Percentiles rank a stretch among this genome's conserved stretches.
These are phyloP conservation scores for Candida maesae DNA, from an alignment of 805 yeast genomes.

Conservation along the genomic window DNA sequence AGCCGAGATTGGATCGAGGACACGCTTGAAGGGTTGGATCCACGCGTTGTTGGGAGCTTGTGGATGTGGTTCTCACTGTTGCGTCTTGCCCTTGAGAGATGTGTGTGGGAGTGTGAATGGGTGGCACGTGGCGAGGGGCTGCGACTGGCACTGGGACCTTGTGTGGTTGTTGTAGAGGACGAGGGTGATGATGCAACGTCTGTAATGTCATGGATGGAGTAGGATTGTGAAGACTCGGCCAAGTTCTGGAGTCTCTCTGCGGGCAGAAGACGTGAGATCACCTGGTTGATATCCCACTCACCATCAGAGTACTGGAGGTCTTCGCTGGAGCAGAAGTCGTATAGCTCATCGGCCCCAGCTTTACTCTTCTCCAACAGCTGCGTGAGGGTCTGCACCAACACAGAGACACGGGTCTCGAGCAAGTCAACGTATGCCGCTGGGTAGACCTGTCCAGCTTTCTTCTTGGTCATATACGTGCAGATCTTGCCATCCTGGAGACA, in stretches of 20 bases:
- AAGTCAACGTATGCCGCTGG: conserved; percentile 46
- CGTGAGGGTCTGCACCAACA: conserved; percentile 41
- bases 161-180: neutral
- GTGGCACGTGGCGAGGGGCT: conserved; percentile 13
- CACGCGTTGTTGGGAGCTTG: conserved; percentile 11
- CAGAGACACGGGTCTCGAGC: conserved; percentile 45
- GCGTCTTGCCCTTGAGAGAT: conserved; percentile 15
- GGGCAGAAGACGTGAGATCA: conserved; percentile 21
- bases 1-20: conserved; percentile 18
- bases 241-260: conserved; percentile 24
- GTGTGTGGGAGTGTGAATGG: conserved; percentile 12
- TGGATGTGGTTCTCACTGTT: conserved; percentile 21
- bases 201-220: conserved; percentile 24
- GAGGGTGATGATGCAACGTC: conserved; percentile 14
- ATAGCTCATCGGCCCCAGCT: conserved; percentile 8
- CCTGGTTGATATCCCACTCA: conserved; percentile 26
- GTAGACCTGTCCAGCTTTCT: conserved; percentile 42
- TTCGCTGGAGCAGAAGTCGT: conserved; percentile 19
- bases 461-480: conserved; percentile 53
- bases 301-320: conserved; percentile 19
- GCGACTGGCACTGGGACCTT: conserved; percentile 5
- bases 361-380: conserved; percentile 22
- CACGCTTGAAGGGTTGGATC: conserved; percentile 9
- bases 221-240: conserved; percentile 22
- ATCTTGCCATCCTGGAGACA: conserved; percentile 53